A percentile compares a stretch with the other conserved stretches of the same genome.
Conservation (phyloP, 2,329 filamentous ascomycete genomes). For the Aspergillus alliaceus region DNA sequence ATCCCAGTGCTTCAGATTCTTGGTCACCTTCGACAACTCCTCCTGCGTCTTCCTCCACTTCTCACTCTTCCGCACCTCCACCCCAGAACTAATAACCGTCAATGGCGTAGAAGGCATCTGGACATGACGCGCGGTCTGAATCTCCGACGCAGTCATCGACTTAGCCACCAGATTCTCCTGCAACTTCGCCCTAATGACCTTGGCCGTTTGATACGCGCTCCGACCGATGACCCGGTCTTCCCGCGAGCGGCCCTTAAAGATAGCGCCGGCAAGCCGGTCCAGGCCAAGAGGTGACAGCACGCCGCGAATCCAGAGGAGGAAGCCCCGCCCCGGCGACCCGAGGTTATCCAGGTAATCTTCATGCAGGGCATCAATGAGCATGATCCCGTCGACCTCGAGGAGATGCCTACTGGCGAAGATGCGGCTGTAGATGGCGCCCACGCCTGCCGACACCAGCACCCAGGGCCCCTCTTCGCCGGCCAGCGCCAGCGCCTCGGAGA, state of each 20-base stretch:
- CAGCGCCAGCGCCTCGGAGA: constrained; percentile 80
- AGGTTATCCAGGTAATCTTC: constrained; percentile 75
- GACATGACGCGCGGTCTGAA: constrained; percentile 74
- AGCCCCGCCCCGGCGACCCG: constrained; percentile 69
- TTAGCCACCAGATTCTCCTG: constrained; percentile 89
- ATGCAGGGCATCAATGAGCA: constrained; percentile 86
- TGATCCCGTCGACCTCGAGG: constrained; percentile 70
- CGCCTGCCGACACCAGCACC: constrained; percentile 81
- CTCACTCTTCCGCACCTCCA: constrained; percentile 63
- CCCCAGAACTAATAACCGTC: constrained; percentile 78
- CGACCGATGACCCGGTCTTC: constrained; percentile 84
- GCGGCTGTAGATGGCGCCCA: constrained; percentile 84
- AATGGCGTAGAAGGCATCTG: constrained; percentile 74
- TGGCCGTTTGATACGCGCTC: constrained; percentile 74
- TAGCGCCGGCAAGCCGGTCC: constrained; percentile 73
- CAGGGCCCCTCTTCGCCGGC: constrained; percentile 85
- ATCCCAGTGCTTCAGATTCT: constrained; percentile 79
- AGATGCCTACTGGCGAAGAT: constrained; percentile 87
- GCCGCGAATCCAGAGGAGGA: constrained; percentile 82
- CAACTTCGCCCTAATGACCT: constrained; percentile 83
- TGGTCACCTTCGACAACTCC: constrained; percentile 77
- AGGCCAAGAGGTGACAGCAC: constrained; percentile 84
- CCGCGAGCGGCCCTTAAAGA: constrained; percentile 77
- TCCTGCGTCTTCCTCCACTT: constrained; percentile 83
- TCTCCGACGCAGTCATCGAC: constrained; percentile 80